Conservation (phyloP, 1,284 basidiomycete genomes). For the Amylostereum chailletii region DNA sequence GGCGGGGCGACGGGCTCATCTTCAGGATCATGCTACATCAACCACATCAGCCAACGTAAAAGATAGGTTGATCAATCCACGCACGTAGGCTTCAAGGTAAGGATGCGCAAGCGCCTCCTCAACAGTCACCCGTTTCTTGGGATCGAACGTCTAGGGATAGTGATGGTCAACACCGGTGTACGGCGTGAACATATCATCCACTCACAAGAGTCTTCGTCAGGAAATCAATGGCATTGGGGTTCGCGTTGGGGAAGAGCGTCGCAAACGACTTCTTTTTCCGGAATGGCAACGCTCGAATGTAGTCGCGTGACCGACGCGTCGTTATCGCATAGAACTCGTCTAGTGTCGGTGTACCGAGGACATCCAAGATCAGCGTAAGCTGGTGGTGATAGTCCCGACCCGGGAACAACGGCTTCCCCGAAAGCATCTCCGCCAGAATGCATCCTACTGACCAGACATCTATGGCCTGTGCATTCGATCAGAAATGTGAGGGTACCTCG, state of each 20-base stretch:
- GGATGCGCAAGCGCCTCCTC: conserved; percentile 89
- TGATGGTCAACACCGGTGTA: conserved; percentile 5
- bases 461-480: conserved; percentile 51
- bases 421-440: conserved; percentile 95
- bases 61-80: conserved; percentile 18
- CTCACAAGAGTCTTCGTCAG: conserved; percentile 81
- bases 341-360: conserved; percentile 86
- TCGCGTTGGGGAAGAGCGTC: conserved; percentile 81
- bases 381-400: conserved; percentile 97
- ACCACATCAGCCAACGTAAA: neutral
- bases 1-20: conserved; percentile 91
- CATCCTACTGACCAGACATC: conserved; percentile 96
- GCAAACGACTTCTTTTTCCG: conserved; percentile 75
- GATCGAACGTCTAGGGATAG: conserved; percentile 69
- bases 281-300: conserved; percentile 85
- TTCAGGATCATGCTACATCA: conserved; percentile 72
- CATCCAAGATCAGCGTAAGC: conserved; percentile 83
- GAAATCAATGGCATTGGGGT: conserved; percentile 82
- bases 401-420: conserved; percentile 90
- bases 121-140: conserved; percentile 87
- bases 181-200: conserved; percentile 7
- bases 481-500: conserved; percentile 13
- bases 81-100: conserved; percentile 83
- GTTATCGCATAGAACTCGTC: conserved; percentile 92
- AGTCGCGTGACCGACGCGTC: conserved; percentile 78